A percentile compares a stretch with the other conserved stretches of the same genome.
phyloP scores from a whole-genome alignment of 2,329 filamentous ascomycete species.

The Botryotinia narcissicola region DNA sequence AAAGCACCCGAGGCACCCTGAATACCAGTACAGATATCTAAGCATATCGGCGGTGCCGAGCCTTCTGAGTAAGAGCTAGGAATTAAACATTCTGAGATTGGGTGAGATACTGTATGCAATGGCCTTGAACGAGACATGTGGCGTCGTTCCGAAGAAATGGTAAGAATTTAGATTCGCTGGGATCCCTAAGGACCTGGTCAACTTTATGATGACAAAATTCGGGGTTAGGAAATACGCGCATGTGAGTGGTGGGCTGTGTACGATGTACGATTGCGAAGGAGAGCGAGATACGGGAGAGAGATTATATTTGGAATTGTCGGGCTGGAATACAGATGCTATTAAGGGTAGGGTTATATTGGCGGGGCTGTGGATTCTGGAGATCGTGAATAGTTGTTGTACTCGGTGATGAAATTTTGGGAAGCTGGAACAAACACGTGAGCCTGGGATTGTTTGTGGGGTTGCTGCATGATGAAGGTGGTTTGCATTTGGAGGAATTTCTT shows the following conservation, averaged over 20 bases:
- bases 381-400: not conserved
- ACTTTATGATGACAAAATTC: not conserved
- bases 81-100: not conserved
- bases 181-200: not conserved
- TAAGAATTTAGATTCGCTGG: not conserved
- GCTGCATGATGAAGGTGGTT: not conserved
- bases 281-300: not conserved
- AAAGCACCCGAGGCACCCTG: not conserved
- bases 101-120: not conserved
- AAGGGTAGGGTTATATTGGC: not conserved
- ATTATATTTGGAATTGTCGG: not conserved
- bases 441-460: not conserved
- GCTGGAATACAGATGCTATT: not conserved
- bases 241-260: not conserved
- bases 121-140: not conserved
- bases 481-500: not conserved
- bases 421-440: not conserved
- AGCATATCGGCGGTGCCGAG: not conserved
- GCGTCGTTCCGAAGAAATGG: not conserved
- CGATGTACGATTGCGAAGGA: not conserved
- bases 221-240: not conserved
- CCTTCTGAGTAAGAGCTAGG: not conserved
- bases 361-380: not conserved
- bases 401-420: not conserved
- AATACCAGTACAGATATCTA: not conserved